Base-by-base conservation (phyloP, 768 basidiomycete species). In the Fomitopsis pulvina region DNA sequence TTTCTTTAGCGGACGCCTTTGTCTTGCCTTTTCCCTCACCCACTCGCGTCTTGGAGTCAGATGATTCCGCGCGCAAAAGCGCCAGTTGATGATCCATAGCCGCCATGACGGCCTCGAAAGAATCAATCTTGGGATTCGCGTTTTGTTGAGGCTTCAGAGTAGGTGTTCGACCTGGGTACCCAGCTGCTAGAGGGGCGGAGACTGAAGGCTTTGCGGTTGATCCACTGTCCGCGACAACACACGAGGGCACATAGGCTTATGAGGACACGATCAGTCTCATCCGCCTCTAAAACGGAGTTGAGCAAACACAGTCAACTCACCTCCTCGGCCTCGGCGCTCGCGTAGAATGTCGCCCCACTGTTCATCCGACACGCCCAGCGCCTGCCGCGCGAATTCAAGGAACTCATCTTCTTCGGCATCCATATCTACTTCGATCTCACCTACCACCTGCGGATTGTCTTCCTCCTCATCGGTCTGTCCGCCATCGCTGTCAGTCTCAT, bases 41-140 rank as follows among this genome's bases (percentile, higher is more conserved):
- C 61, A 57, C 58, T 63, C 28, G 38, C 21, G 47, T 32, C 29
- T 16, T 8, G 27, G 41, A 16, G 4, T 42, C 51, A 21, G 56
- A 28, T 54, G 59, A 60, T 27, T 58, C 48, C 32, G 51, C 51
- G 25, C 70, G 73, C 40, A 69, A 64, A 14, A 73, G 78, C 18
- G 71, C 72, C 26, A 99, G 73, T 57, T 96, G 89, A 16, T 71
- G 78, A 57, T 99, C 96, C 85, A 98, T 90, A 2, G 92, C 92
- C 61, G 80, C 78, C 96, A 98, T 98, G 27, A 98, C 90, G 1
- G 87, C 80, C 62, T 99, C 96, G 55, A 99, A 98, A 0, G 92
- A 93, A 63, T 94, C 79, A 20, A 98, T 74, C 41, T 83, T 80
- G 3, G 83, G 78, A 63, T 92, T 87, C 6, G 67, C 63, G 47